Evolutionary conservation across 108 stramenopile species (phyloP).

Genomic region (Nannochloropsis oceanica): DNA sequence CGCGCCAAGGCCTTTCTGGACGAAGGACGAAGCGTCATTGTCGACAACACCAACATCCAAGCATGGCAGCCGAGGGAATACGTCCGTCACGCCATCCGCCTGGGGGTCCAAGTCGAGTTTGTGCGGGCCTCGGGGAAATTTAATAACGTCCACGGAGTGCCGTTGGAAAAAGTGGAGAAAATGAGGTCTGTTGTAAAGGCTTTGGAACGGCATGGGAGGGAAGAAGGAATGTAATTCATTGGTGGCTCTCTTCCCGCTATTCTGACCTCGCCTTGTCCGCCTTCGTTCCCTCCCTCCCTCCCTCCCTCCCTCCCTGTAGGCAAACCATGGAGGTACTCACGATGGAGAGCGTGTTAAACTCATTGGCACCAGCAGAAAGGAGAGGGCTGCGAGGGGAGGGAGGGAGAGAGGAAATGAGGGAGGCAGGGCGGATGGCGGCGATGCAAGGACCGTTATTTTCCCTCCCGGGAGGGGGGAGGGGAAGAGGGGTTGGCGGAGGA

Average conservation of each 20-base stretch:
- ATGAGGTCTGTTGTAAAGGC: not conserved
- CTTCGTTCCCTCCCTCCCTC: no score
- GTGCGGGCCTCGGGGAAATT: not conserved
- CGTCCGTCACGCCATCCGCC: not conserved
- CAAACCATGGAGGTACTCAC: not conserved
- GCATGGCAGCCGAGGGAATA: not conserved
- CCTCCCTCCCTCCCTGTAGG: no score
- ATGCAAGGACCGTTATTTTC: not conserved
- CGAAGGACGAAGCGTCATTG: not conserved
- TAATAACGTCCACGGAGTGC: not conserved
- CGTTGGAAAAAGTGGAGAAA: not conserved
- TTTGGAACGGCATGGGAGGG: no score
- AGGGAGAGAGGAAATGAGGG: not conserved
- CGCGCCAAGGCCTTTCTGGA: not conserved
- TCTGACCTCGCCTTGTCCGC: no score
- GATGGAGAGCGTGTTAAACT: not conserved
- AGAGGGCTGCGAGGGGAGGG: not conserved
- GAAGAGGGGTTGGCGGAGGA: not conserved
- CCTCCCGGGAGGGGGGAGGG: not conserved
- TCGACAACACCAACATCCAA: not conserved
- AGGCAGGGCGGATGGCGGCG: not conserved
- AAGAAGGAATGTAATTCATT: no score
- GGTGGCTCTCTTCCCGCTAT: no score
- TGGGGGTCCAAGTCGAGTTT: not conserved
- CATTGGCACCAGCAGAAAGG: not conserved